Conservation (phyloP, 1,284 basidiomycete genomes). For the Apiotrichum veenhuisii region DNA sequence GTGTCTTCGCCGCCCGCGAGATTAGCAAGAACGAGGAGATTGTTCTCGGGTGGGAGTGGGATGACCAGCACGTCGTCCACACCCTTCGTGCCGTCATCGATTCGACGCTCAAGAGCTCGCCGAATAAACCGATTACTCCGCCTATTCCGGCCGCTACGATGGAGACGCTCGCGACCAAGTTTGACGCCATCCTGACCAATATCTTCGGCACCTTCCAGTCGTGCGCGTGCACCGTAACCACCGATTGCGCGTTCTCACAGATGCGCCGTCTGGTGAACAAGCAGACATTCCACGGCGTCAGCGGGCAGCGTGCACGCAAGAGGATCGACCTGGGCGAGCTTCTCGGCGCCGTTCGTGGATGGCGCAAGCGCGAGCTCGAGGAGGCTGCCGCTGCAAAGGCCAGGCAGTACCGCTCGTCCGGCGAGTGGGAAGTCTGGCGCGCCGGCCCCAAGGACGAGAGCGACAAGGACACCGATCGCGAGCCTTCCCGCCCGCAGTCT, state of each 20-base stretch:
- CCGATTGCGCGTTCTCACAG: constrained; percentile 63
- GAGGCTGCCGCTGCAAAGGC: constrained; percentile 33
- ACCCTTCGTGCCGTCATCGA: constrained; percentile 52
- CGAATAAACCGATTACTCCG: constrained; percentile 17
- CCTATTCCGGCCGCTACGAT: constrained; percentile 18
- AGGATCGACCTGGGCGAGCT: constrained; percentile 62
- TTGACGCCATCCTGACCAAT: constrained; percentile 67
- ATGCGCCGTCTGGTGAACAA: constrained; percentile 60
- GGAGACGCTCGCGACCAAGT: constrained; percentile 54
- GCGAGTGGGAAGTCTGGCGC: constrained; percentile 23
- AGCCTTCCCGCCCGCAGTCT: constrained; percentile 2
- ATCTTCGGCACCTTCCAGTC: constrained; percentile 69
- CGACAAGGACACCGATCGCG: not conserved
- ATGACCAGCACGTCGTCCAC: constrained; percentile 85
- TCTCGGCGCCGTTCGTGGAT: constrained; percentile 64
- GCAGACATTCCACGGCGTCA: constrained; percentile 20
- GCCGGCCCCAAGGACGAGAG: constrained; percentile 8
- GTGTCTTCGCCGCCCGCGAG: constrained; percentile 74
- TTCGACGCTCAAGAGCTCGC: constrained; percentile 22
- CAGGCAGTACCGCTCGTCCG: constrained; percentile 13
- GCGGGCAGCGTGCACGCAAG: constrained; percentile 22
- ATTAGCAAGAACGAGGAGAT: constrained; percentile 80
- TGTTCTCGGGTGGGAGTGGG: constrained; percentile 93
- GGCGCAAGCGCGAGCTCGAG: constrained; percentile 50
- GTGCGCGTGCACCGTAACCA: constrained; percentile 67